phyloP scores from a whole-genome alignment of 176 grass and related monocot species.

The bread wheat (Triticum aestivum) region IWGSC_CS_RefSeq_v2.1 NC_057803.1:588972794-588973293 shows the following conservation, averaged over 20 bases:
- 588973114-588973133: slow-evolving; percentile 41
- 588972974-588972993: slow-evolving; percentile 59
- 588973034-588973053: background rate
- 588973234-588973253: slow-evolving; percentile 12
- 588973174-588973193: slow-evolving; percentile 63
- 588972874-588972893: slow-evolving; percentile 62
- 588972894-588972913: slow-evolving; percentile 59
- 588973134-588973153: slow-evolving; percentile 60
- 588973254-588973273: background rate
- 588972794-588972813: background rate
- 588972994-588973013: slow-evolving; percentile 28
- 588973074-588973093: background rate
- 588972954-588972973: slow-evolving; percentile 50
- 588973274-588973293: background rate
- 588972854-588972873: slow-evolving; percentile 61
- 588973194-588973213: slow-evolving; percentile 62
- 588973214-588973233: slow-evolving; percentile 38
- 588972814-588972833: slow-evolving; percentile 61
- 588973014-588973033: background rate
- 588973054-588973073: background rate
- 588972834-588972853: slow-evolving; percentile 58
- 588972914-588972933: slow-evolving; percentile 58
- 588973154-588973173: slow-evolving; percentile 62
- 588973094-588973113: too few species aligned
- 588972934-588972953: slow-evolving; percentile 53